Conservation (phyloP, 495 filamentous ascomycete genomes). For the Lentithecium fluviatile region DNA sequence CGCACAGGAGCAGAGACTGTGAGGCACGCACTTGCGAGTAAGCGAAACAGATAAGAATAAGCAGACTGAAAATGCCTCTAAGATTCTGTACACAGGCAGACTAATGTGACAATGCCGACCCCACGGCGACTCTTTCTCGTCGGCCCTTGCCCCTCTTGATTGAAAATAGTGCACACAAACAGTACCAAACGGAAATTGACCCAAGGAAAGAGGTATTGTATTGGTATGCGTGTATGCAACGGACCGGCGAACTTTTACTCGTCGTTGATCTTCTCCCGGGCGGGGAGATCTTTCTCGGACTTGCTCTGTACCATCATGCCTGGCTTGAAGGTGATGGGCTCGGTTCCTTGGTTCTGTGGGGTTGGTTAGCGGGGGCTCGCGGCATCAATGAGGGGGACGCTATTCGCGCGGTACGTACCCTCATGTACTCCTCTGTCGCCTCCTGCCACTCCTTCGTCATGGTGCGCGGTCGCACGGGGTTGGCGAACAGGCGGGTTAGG, state of each 20-base stretch:
- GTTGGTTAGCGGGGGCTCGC: slow-evolving; percentile 13
- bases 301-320: slow-evolving; percentile 78
- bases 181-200: slow-evolving; percentile 27
- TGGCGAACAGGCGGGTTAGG: slow-evolving; percentile 48
- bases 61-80: slow-evolving; percentile 16
- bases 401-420: slow-evolving; percentile 54
- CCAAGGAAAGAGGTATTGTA: slow-evolving; percentile 17
- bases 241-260: slow-evolving; percentile 3
- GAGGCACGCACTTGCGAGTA: neutral
- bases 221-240: slow-evolving; percentile 16
- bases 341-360: slow-evolving; percentile 71
- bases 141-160: neutral
- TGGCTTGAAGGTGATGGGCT: slow-evolving; percentile 84
- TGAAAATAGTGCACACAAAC: slow-evolving; percentile 25
- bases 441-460: slow-evolving; percentile 97
- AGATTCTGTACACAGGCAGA: slow-evolving; percentile 35
- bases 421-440: slow-evolving; percentile 84
- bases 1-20: neutral
- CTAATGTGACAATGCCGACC: slow-evolving; percentile 30
- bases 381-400: neutral
- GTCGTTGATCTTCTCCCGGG: slow-evolving; percentile 16
- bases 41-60: neutral
- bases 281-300: slow-evolving; percentile 24
- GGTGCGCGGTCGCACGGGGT: slow-evolving; percentile 65
- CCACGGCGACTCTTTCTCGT: slow-evolving; percentile 6